Base-by-base conservation (phyloP, 2,329 filamentous ascomycete species). In the Diaporthe destruens region DNA sequence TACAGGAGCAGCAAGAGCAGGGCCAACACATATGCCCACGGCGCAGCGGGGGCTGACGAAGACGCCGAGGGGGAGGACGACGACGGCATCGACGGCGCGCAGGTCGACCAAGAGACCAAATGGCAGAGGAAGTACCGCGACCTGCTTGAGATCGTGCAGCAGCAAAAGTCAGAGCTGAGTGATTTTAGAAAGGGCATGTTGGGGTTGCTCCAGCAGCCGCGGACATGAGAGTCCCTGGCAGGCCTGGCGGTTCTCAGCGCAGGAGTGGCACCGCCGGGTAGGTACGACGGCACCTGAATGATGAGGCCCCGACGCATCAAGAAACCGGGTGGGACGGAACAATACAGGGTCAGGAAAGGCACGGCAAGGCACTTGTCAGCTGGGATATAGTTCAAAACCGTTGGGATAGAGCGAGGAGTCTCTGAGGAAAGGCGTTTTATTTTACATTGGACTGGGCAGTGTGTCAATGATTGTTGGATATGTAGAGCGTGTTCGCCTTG, bases 61-160 rank as follows among this genome's bases (percentile, higher is more conserved):
- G 65, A 75, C 23, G 71, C 72, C 9, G 73, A 72, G 42, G 73
- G 69, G 16, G 59, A 66, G n/a, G 74, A 75, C 75, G 69, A 77
- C 72, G 75, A 79, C 76, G 74, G 55, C 34, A 75, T 71, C 18
- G 74, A 73, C 23, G 77, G 77, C 23, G 76, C 75, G 29, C 74
- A 73, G 47, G 74, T 68, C 16, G 66, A 74, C n/a, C 32, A 25
- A 6, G 69, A 72, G 6, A 82, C 81, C 3, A 82, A 81, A 53
- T 89, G 88, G 88, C 85, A 87, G 78, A 80, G 80, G 61, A 88
- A 84, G 74, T 90, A 91, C 75, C 82, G 82, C 55, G 86, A 89
- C 70, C 83, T 93, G 76, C 86, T 92, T 77, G 87, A 87, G 54
- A 85, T 87, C 74, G 85, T 93, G 76, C 86, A 86, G 78, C 87